These are phyloP conservation scores for Kokia cookei DNA, from an alignment of 441 rosid genomes.

Conservation along the genomic window DNA sequence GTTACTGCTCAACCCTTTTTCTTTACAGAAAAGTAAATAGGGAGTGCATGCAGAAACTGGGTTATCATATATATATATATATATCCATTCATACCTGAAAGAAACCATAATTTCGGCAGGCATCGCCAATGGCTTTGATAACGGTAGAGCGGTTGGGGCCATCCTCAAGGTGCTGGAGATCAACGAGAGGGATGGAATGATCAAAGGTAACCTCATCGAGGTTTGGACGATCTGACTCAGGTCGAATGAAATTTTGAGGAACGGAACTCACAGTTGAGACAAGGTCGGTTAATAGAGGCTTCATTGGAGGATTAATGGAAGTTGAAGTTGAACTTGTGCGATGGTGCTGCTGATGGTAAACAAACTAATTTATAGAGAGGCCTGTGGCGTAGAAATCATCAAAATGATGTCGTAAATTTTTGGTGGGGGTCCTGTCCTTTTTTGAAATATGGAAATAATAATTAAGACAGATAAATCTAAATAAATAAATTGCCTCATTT, in stretches of 20 bases:
- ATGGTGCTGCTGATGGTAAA: neutral
- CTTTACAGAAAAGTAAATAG: neutral
- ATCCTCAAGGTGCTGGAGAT: slow-evolving; percentile 24
- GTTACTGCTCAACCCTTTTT: neutral
- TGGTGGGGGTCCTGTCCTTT: neutral
- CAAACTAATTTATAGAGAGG: neutral
- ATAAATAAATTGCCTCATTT: neutral
- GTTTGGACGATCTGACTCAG: slow-evolving; percentile 26
- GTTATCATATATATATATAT: too few species aligned
- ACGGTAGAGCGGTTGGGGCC: slow-evolving; percentile 19
- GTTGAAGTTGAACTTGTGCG: neutral
- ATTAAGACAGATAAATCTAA: neutral
- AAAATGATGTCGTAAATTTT: too few species aligned
- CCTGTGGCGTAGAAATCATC: neutral
- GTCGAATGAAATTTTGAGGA: slow-evolving; percentile 24
- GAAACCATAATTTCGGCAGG: slow-evolving; percentile 29
- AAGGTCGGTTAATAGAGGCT: slow-evolving; percentile 22
- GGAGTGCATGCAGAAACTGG: neutral
- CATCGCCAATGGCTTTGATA: slow-evolving; percentile 21
- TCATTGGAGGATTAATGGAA: neutral
- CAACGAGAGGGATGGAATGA: slow-evolving; percentile 26
- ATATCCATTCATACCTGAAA: slow-evolving; percentile 21
- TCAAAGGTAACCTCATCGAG: slow-evolving; percentile 14
- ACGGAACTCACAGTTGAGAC: slow-evolving; percentile 9
- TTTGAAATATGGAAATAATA: too few species aligned